Evolutionary conservation across 1,139 yeast genomes (phyloP).

Genomic region (Yamadazyma atlantica): DNA sequence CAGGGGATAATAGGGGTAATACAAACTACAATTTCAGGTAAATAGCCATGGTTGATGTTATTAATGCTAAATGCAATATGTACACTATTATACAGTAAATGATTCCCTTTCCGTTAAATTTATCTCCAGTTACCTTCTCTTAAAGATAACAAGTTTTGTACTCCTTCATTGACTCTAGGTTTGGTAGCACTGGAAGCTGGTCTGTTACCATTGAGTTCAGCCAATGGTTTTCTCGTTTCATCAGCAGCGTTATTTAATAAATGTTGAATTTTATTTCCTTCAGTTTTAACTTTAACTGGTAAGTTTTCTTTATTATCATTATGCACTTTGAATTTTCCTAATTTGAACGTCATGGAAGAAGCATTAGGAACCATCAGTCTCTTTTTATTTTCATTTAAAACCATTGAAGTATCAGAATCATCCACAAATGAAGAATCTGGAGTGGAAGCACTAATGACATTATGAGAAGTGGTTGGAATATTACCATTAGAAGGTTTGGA

Average conservation of each 20-base stretch:
- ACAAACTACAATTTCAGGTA: too few relatives aligned
- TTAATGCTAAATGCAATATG: slow-evolving; percentile 9
- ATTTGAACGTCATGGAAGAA: slow-evolving; percentile 43
- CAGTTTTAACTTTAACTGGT: slow-evolving; percentile 7
- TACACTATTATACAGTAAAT: slow-evolving; percentile 12
- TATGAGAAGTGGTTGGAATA: not conserved
- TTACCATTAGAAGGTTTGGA: slow-evolving; percentile 9
- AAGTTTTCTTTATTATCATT: slow-evolving; percentile 17
- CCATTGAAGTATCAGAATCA: slow-evolving; percentile 22
- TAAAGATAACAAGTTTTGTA: slow-evolving; percentile 44
- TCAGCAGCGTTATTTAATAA: slow-evolving; percentile 22
- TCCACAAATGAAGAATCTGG: slow-evolving; percentile 22
- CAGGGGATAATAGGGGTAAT: too few relatives aligned
- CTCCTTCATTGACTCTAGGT: slow-evolving; percentile 32
- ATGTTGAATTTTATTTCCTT: slow-evolving; percentile 16
- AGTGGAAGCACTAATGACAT: slow-evolving; percentile 8
- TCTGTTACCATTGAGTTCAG: slow-evolving; percentile 21
- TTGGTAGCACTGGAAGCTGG: slow-evolving; percentile 7
- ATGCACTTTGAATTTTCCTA: slow-evolving; percentile 19
- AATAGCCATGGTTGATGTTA: too few relatives aligned
- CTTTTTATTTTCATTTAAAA: slow-evolving; percentile 33
- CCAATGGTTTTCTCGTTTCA: slow-evolving; percentile 29
- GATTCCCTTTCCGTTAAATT: slow-evolving; percentile 1
- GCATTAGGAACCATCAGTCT: slow-evolving; percentile 35
- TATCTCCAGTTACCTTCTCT: slow-evolving; percentile 40